Conservation (phyloP, 106 monocot species). For the Amphibolis antarctica region DNA sequence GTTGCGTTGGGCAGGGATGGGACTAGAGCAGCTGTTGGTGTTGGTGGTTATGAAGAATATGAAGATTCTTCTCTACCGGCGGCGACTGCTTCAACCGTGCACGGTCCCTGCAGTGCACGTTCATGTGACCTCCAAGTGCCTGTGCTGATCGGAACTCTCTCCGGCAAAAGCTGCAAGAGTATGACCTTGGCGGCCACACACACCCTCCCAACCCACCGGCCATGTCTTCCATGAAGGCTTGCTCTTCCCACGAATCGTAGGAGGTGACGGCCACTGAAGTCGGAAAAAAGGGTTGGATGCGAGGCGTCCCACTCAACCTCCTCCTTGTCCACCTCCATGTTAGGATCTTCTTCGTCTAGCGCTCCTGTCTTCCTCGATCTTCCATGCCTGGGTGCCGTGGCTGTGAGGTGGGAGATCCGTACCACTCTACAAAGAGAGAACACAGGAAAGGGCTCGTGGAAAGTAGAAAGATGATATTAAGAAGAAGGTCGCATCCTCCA, state of each 20-base stretch:
- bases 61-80: slow-evolving; percentile 3
- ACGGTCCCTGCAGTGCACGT: slow-evolving; percentile 72
- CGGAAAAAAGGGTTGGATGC: neutral
- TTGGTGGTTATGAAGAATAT: slow-evolving; percentile 5
- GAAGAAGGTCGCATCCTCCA: no score
- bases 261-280: neutral
- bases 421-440: no score
- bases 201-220: slow-evolving; percentile 30
- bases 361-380: no score
- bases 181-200: slow-evolving; percentile 63
- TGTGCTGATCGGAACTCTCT: slow-evolving; percentile 79
- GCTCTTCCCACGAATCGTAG: slow-evolving; percentile 53
- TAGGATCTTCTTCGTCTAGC: slow-evolving; percentile 36
- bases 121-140: no score
- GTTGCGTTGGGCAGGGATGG: slow-evolving; percentile 1
- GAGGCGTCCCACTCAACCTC: slow-evolving; percentile 15
- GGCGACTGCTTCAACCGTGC: slow-evolving; percentile 40
- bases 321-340: slow-evolving; percentile 38
- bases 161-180: slow-evolving; percentile 58
- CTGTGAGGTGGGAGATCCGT: no score
- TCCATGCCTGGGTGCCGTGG: no score
- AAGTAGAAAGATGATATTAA: no score
- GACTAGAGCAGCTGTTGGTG: neutral
- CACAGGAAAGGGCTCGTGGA: no score
- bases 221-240: slow-evolving; percentile 50